Base-by-base conservation (phyloP, 371 early-diverging fungal species). In the Apophysomyces variabilis region DNA sequence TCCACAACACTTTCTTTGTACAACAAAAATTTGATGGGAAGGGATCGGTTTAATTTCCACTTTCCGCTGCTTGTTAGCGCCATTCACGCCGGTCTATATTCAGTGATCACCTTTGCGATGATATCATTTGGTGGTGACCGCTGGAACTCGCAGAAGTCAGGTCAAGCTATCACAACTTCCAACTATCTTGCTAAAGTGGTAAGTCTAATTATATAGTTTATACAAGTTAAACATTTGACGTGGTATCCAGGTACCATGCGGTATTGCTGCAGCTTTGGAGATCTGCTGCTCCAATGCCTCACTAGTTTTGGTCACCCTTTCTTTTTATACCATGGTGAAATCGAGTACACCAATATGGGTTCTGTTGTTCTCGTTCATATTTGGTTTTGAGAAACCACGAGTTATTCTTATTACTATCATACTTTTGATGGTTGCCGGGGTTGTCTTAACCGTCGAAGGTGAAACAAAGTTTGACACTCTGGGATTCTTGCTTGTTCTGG, bases 281-380 rank as follows among this genome's bases (percentile, higher is more conserved):
- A 94, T 97, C 68, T 92, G 95, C 14, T 86, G 95, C 74, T 89
- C 94, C 43, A 96, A 96, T 76, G 85, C 92, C 4, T 90, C 92
- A 21, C 83, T 96, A 38, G 87, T 90, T 73, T 83, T 81, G 44
- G 92, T 97, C 44, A 90, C 95, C 0, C 85, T 97, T 37, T 89
- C 95, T 3, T 96, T 96, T 68, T 96, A 96, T 79, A 97, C 96
- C n/a, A 94, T 96, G 94, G 86, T 97, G 70, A 98, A 98, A 73
- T 93, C 94, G 37, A 90, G 90, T 32, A 87, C 91, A 9, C 93
- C 95, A 9, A 90, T 94, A 12, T 97, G 93, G 85, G 93, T 95
- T 8, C 80, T 98, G 16, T 37, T 94, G 13, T 97, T 97, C 75
- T 93, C 97, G 7, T 94, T 95, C 66, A 69, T 93, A 7, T 96